These are phyloP conservation scores for Starmerella geochares DNA, from an alignment of 805 yeast species.

Conservation along the genomic window DNA sequence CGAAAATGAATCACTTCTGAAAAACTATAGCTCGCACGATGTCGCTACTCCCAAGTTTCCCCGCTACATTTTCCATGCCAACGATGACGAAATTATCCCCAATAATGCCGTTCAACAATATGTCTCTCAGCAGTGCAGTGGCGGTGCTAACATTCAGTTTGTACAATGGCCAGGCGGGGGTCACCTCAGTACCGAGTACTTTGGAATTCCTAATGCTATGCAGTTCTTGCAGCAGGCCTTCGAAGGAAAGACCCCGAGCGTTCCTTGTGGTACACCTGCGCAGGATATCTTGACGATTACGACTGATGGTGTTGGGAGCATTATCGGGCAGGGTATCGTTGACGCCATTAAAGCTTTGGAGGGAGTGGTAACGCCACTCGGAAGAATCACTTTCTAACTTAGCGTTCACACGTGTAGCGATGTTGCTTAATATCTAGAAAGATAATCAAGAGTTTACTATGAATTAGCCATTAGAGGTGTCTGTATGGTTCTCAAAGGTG, in stretches of 20 bases:
- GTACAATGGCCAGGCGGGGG: constrained; percentile 3
- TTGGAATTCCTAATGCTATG: constrained; percentile 9
- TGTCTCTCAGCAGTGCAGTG: constrained; percentile 9
- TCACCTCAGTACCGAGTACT: constrained; percentile 2
- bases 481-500: too few relatives aligned
- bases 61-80: constrained; percentile 24
- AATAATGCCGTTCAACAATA: constrained; percentile 15
- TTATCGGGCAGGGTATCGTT: constrained; percentile 6
- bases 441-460: too few relatives aligned
- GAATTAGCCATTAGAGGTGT: too few relatives aligned
- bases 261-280: constrained; percentile 4
- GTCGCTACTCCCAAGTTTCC: constrained; percentile 24
- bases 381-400: background rate
- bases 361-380: constrained; percentile 6
- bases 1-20: background rate
- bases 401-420: too few relatives aligned
- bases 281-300: constrained; percentile 2
- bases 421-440: too few relatives aligned
- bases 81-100: constrained; percentile 24
- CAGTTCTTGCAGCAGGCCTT: constrained; percentile 15
- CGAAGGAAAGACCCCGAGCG: constrained; percentile 10
- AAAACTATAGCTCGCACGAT: background rate
- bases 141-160: too few relatives aligned
- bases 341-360: background rate
- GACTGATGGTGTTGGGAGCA: background rate